Percentiles rank a stretch among this genome's conserved stretches.
Conservation (phyloP, 2,329 filamentous ascomycete species). For the Colletotrichum cuscutae region DNA sequence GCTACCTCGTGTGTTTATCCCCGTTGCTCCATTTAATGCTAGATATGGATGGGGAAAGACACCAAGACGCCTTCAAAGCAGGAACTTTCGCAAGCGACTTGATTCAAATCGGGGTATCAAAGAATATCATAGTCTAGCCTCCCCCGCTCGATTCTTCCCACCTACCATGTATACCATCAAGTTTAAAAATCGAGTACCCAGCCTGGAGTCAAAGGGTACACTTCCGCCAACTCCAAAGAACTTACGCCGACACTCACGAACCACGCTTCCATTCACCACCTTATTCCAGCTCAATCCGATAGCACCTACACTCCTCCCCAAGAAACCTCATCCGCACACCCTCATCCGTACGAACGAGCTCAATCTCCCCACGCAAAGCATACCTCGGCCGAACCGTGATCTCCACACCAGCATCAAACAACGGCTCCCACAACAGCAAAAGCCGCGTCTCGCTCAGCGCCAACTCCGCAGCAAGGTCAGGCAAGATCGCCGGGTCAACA, state of each 20-base stretch:
- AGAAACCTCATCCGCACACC: not conserved
- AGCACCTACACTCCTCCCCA: not conserved
- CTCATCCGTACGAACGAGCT: not conserved
- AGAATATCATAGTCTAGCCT: no score
- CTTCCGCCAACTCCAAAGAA: not conserved
- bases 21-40: no score
- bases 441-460: not conserved
- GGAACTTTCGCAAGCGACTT: no score
- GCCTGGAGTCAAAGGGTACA: no score
- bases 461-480: not conserved
- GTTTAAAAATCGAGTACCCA: no score
- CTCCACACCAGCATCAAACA: not conserved
- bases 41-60: no score
- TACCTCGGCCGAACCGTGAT: not conserved
- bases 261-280: no score
- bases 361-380: not conserved
- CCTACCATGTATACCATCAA: no score
- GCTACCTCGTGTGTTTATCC: no score
- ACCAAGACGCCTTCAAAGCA: no score
- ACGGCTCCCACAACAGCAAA: not conserved
- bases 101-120: no score
- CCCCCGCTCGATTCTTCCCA: no score
- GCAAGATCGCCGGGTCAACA: not conserved
- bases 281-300: not conserved
- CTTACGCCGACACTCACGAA: rapidly evolving